phyloP scores from a whole-genome alignment of 2,329 filamentous ascomycete species.

The Corniculantispora saksenae region DNA sequence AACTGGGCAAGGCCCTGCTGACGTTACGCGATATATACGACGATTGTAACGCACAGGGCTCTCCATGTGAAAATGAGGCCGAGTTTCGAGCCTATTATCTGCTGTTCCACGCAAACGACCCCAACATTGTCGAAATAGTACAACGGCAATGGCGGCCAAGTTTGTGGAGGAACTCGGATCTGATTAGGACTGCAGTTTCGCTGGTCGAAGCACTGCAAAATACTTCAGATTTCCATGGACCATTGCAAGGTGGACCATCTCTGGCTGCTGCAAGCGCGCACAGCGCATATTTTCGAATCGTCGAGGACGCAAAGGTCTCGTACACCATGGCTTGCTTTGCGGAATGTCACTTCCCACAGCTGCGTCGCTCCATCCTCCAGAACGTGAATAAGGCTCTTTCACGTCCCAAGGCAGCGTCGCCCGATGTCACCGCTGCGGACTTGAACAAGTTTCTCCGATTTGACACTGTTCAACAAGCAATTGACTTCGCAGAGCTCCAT shows the following conservation, averaged over 20 bases:
- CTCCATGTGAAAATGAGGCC: conserved; percentile 61
- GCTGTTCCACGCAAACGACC: conserved; percentile 60
- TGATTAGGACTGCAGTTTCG: conserved; percentile 61
- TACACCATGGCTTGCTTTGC: conserved; percentile 72
- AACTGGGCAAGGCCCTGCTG: conserved; percentile 64
- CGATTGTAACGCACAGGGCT: conserved; percentile 59
- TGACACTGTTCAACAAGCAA: conserved; percentile 66
- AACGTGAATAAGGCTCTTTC: conserved; percentile 57
- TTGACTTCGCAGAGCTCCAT: conserved; percentile 63
- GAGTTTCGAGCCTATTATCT: conserved; percentile 69
- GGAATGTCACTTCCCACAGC: conserved; percentile 64
- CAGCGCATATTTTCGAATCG: conserved; percentile 60
- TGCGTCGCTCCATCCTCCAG: conserved; percentile 60
- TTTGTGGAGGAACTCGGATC: conserved; percentile 56
- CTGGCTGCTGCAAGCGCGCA: conserved; percentile 52
- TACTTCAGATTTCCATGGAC: conserved; percentile 57
- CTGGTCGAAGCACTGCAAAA: conserved; percentile 63
- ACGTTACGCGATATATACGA: conserved; percentile 68
- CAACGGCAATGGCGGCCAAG: conserved; percentile 59
- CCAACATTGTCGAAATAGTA: conserved; percentile 53
- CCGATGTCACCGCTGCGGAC: conserved; percentile 58
- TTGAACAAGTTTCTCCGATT: conserved; percentile 64
- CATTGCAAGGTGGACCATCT: conserved; percentile 51
- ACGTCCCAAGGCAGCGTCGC: conserved; percentile 57
- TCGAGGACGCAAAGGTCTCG: conserved; percentile 57